Percentiles rank a stretch among this genome's conserved stretches.
These are phyloP conservation scores for Pyrus betulifolia DNA, from an alignment of 306 rosid species.

Conservation along the genomic window DNA sequence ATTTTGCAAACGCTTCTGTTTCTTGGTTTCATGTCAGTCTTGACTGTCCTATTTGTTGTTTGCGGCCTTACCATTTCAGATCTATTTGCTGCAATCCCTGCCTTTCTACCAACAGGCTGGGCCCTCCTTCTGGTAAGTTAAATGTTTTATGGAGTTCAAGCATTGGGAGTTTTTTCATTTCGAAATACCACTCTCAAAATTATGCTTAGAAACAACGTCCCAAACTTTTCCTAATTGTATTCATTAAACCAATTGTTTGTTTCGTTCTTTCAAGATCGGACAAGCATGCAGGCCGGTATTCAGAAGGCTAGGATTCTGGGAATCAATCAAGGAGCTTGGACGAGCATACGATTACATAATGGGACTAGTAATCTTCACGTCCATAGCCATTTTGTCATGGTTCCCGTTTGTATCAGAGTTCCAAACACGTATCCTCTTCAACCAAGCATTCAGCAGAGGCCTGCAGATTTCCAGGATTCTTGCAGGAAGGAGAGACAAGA, in stretches of 20 bases:
- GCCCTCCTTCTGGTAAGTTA: constrained; percentile 72
- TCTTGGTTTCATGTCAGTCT: constrained; percentile 76
- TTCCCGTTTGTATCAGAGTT: constrained; percentile 86
- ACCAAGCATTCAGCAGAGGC: constrained; percentile 95
- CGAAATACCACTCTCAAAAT: not conserved
- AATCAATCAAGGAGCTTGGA: constrained; percentile 68
- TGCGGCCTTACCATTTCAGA: constrained; percentile 80
- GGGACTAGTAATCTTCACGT: constrained; percentile 78
- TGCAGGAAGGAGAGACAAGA: constrained; percentile 53
- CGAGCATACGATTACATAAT: constrained; percentile 82
- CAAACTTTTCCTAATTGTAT: not conserved
- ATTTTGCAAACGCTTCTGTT: constrained; percentile 85
- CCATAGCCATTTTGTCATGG: constrained; percentile 79
- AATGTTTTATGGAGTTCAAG: not conserved
- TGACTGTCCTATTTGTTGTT: constrained; percentile 79
- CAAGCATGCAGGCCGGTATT: constrained; percentile 60
- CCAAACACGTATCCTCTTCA: constrained; percentile 87
- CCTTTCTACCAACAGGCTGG: constrained; percentile 96
- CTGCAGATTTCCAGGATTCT: constrained; percentile 94
- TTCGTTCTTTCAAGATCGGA: constrained; percentile 46
- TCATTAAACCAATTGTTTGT: not conserved
- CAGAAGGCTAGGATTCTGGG: constrained; percentile 63
- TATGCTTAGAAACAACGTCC: not conserved
- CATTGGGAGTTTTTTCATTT: not conserved
- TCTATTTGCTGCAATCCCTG: constrained; percentile 76